A percentile compares a stretch with the other conserved stretches of the same genome.
phyloP scores from a whole-genome alignment of 441 rosid genomes.

The Viola pubescens region DNA sequence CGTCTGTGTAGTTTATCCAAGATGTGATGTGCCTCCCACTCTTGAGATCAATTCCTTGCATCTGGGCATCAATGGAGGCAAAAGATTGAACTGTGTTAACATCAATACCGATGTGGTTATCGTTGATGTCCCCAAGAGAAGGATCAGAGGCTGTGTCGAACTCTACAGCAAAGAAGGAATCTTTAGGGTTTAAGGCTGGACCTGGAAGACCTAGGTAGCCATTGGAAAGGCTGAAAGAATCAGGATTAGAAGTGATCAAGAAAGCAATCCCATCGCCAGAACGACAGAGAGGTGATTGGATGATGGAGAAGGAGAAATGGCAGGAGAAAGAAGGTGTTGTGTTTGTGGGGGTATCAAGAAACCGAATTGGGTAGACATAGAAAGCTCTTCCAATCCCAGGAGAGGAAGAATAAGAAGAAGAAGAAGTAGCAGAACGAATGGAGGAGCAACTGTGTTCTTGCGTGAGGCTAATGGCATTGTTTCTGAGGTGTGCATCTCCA shows the following conservation, averaged over 20 bases:
- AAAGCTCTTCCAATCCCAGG: conserved; percentile 57
- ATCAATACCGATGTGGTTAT: conserved; percentile 64
- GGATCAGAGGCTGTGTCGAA: conserved; percentile 61
- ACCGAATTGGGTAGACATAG: conserved; percentile 46
- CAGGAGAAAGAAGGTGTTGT: conserved; percentile 56
- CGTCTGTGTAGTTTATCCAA: conserved; percentile 65
- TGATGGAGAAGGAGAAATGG: conserved; percentile 61
- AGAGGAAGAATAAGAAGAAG: conserved; percentile 20
- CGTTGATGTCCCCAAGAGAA: conserved; percentile 47
- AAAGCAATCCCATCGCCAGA: conserved; percentile 70
- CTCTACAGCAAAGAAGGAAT: conserved; percentile 70
- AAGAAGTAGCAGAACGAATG: conserved; percentile 10
- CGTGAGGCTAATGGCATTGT: conserved; percentile 55
- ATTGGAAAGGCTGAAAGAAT: conserved; percentile 50
- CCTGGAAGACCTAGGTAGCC: conserved; percentile 73
- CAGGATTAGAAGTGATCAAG: conserved; percentile 67
- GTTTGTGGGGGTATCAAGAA: conserved; percentile 43
- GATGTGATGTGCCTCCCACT: conserved; percentile 46
- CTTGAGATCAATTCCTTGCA: conserved; percentile 52
- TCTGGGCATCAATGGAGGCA: conserved; percentile 41
- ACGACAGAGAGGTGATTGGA: conserved; percentile 44
- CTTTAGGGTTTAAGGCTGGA: conserved; percentile 29
- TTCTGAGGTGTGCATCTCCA: conserved; percentile 49
- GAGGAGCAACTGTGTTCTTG: conserved; percentile 38
- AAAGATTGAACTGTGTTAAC: conserved; percentile 43